Percentiles rank a stretch among this genome's conserved stretches.
Conservation (phyloP, 2,329 filamentous ascomycete genomes). For the Macrophomina tecta region DNA sequence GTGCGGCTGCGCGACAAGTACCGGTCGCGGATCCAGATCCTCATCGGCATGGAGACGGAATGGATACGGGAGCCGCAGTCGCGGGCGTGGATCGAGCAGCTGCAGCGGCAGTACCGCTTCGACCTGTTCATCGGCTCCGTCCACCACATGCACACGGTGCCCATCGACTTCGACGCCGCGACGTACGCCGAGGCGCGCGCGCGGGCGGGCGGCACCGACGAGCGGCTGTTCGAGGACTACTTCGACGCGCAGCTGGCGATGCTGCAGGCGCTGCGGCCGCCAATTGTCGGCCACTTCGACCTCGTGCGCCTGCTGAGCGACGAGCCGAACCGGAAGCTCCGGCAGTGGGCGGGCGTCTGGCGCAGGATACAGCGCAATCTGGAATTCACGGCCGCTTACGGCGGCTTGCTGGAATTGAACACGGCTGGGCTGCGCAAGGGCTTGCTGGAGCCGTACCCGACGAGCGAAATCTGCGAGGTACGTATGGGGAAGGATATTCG, state of each 20-base stretch:
- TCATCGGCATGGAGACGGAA: constrained; percentile 92
- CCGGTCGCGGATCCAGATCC: constrained; percentile 71
- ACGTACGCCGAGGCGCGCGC: constrained; percentile 70
- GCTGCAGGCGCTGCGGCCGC: constrained; percentile 73
- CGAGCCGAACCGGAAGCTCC: constrained; percentile 67
- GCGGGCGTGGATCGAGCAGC: constrained; percentile 63
- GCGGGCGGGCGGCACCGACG: constrained; percentile 65
- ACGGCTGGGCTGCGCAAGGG: constrained; percentile 87
- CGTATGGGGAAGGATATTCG: constrained; percentile 36
- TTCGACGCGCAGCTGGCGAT: constrained; percentile 88
- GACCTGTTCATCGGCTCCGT: constrained; percentile 94
- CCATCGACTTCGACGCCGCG: constrained; percentile 82
- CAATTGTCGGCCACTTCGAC: constrained; percentile 92
- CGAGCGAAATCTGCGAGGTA: constrained; percentile 76
- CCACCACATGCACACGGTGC: constrained; percentile 84
- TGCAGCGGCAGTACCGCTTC: constrained; percentile 67
- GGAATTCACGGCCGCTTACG: constrained; percentile 71
- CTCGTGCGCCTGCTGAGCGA: constrained; percentile 81
- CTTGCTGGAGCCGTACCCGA: constrained; percentile 87
- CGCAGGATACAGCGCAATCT: constrained; percentile 75
- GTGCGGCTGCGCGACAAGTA: constrained; percentile 74
- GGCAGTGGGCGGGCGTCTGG: constrained; percentile 72
- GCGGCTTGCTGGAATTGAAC: constrained; percentile 88
- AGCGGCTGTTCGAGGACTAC: constrained; percentile 75
- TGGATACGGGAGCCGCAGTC: constrained; percentile 76